phyloP scores from a whole-genome alignment of 129 eudicot genomes.

The Centella asiatica region DNA sequence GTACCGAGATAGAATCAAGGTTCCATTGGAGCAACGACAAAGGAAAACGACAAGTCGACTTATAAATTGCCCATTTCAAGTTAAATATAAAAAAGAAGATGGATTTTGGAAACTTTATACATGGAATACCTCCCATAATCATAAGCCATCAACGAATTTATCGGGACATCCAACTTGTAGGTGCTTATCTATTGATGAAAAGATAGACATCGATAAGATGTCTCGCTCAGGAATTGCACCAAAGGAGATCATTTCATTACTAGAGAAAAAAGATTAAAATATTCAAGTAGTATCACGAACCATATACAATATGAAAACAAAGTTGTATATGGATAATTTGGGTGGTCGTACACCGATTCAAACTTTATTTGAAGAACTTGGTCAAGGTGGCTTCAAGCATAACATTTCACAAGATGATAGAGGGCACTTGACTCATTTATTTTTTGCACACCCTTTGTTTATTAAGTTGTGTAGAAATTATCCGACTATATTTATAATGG shows the following conservation, averaged over 20 bases:
- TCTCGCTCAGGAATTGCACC: neutral
- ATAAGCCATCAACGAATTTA: neutral
- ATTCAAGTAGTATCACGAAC: neutral
- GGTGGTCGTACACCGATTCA: neutral
- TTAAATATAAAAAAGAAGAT: neutral
- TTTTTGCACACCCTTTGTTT: conserved; percentile 3
- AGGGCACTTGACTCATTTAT: conserved; percentile 1
- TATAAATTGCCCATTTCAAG: neutral
- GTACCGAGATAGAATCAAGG: neutral
- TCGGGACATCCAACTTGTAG: neutral
- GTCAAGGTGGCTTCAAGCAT: conserved; percentile 5
- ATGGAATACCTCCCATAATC: neutral
- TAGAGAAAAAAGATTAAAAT: neutral
- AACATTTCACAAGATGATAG: neutral
- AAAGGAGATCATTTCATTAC: neutral
- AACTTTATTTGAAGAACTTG: conserved; percentile 15
- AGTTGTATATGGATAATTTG: neutral
- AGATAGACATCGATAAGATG: neutral
- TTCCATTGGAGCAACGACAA: neutral
- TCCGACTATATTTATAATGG: conserved; percentile 20
- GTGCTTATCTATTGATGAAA: neutral
- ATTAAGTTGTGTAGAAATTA: conserved; percentile 7
- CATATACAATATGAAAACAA: neutral
- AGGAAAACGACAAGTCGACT: neutral
- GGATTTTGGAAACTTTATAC: neutral